These are phyloP conservation scores for Mortierella hygrophila DNA, from an alignment of 192 early-diverging fungal genomes.

Conservation along the genomic window DNA sequence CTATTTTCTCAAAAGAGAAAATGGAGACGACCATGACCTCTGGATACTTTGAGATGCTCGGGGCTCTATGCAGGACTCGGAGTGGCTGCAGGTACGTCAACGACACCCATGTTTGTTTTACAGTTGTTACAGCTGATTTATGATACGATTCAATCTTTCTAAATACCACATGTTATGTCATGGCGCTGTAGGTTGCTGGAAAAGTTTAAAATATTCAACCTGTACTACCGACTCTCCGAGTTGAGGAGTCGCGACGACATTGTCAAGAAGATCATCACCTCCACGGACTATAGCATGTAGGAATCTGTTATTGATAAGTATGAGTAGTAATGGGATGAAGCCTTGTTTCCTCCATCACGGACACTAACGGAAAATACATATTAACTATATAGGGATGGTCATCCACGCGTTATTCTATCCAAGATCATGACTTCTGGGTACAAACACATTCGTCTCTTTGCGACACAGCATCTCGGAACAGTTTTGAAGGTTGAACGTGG, in stretches of 20 bases:
- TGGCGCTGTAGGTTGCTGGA: slow-evolving; percentile 64
- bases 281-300: slow-evolving; percentile 79
- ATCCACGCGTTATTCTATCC: slow-evolving; percentile 82
- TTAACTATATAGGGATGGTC: slow-evolving; percentile 72
- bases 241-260: slow-evolving; percentile 84
- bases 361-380: background rate
- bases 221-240: slow-evolving; percentile 84
- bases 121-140: slow-evolving; percentile 64
- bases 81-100: slow-evolving; percentile 71
- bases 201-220: slow-evolving; percentile 83
- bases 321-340: background rate
- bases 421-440: slow-evolving; percentile 91
- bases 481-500: slow-evolving; percentile 69
- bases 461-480: slow-evolving; percentile 77
- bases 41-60: slow-evolving; percentile 85
- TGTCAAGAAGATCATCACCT: slow-evolving; percentile 76
- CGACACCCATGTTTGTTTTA: background rate
- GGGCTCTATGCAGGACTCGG: slow-evolving; percentile 68
- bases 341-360: background rate
- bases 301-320: background rate
- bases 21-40: slow-evolving; percentile 79
- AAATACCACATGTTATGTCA: slow-evolving; percentile 33
- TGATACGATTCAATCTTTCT: slow-evolving; percentile 59
- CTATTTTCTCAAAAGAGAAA: slow-evolving; percentile 79
- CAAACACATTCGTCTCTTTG: slow-evolving; percentile 81